These are phyloP conservation scores for Hyaloperonospora brassicae DNA, from an alignment of 352 stramenopile species.

Conservation along the genomic window DNA sequence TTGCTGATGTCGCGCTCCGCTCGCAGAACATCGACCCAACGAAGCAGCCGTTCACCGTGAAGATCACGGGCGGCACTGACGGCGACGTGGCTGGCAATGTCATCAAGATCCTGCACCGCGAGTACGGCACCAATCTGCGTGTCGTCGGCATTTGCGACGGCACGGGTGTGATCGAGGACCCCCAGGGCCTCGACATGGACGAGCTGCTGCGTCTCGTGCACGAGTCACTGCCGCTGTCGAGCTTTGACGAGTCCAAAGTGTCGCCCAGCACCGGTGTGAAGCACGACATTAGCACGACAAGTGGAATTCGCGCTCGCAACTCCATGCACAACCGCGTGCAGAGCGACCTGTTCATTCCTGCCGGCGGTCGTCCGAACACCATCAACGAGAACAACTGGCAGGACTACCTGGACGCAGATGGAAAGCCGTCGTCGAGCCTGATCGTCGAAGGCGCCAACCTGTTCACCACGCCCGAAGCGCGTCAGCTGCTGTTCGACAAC, in stretches of 20 bases:
- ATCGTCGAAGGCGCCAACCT: slow-evolving; percentile 84
- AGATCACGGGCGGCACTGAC: slow-evolving; percentile 93
- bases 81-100: slow-evolving; percentile 97
- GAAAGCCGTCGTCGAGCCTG: slow-evolving; percentile 70
- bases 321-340: slow-evolving; percentile 95
- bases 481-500: slow-evolving; percentile 91
- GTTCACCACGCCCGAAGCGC: slow-evolving; percentile 77
- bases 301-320: slow-evolving; percentile 91
- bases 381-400: slow-evolving; percentile 85
- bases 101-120: slow-evolving; percentile 94
- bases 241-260: slow-evolving; percentile 51
- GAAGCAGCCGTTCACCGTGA: slow-evolving; percentile 67
- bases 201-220: slow-evolving; percentile 93
- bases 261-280: slow-evolving; percentile 40
- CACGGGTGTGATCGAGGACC: slow-evolving; percentile 92
- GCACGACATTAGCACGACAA: slow-evolving; percentile 74
- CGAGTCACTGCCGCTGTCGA: slow-evolving; percentile 84
- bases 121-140: slow-evolving; percentile 90
- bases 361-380: slow-evolving; percentile 70
- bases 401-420: slow-evolving; percentile 54
- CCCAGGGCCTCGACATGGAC: slow-evolving; percentile 88
- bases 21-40: slow-evolving; percentile 73
- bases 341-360: slow-evolving; percentile 81
- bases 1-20: slow-evolving; percentile 63
- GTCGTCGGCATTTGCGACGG: slow-evolving; percentile 89